Evolutionary conservation across 2,329 filamentous ascomycete species (phyloP), one percentile per base, ranked within the genome.

Genomic region (Sporothrix luriei): DNA sequence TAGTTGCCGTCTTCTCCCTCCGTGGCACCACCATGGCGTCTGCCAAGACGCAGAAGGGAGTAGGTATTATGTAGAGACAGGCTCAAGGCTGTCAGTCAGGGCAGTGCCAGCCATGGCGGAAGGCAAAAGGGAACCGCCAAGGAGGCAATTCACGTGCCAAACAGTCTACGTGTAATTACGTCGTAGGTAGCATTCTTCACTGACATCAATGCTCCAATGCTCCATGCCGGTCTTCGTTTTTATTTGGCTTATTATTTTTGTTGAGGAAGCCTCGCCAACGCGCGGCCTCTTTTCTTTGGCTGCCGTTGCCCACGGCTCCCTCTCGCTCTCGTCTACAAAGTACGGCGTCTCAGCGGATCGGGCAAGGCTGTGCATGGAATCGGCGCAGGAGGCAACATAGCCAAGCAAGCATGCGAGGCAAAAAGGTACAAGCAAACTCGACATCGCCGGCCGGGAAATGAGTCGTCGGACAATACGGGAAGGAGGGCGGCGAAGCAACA

Each of bases 241-340:
- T 43, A 16, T 5, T 13, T 43, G 14, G 1, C 9, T 43, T 13
- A 3, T 14, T 13, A 14, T 43, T 64, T 26, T 64, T 64, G 43
- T 64, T 64, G 61, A 64, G 43, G 49, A 24, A 64, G 61, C 61
- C 61, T 64, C 43, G 61, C 43, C 61, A 64, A 49, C 61, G 46
- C 61, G 61, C 61, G 43, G 61, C 61, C 61, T 64, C 57, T 38
- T 48, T 38, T 65, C 49, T 65, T 49, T 65, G 55, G 33, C 33
- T 7, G 5, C 4, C 33, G 33, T 33, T 59, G 5, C 4, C 10
- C 33, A 14, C 13, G 38, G 54, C 11, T 59, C 13, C 52, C 52
- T 33, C 52, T 55, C 52, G 29, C 26, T 3, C 6, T 10, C 33
- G 54, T 38, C 29, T 57, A 57, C n/a, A 40, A 40, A 40, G 38